Base-by-base conservation (phyloP, 1,284 basidiomycete species). In the Trametes sp. region DNA sequence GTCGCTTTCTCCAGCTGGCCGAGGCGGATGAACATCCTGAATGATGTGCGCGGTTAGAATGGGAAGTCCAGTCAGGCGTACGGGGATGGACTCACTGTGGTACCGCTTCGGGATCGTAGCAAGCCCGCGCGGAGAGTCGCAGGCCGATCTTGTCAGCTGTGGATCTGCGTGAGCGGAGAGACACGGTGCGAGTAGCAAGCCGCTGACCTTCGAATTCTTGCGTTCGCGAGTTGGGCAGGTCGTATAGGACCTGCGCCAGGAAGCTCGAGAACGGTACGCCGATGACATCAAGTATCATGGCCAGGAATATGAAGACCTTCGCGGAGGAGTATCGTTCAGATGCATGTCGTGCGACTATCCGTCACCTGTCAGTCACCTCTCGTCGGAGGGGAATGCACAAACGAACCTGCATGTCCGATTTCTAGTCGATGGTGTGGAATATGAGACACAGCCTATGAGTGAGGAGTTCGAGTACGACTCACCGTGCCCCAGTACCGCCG, bases 401-500 rank as follows among this genome's bases (percentile, higher is more conserved):
- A 64, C 80, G 71, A 68, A 87, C 89, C 89, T 67, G 92, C 90
- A 72, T 97, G 96, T 2, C 93, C 94, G 45, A 97, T 92, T 77
- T 96, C 95, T 94, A 66, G 14, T 4, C 23, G 0, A 54, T 11
- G 13, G 4, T 49, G 26, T 35, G 42, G 50, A 11, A 54, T 21
- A 7, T 26, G n/a, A n/a, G n/a, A 58, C 36, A 59, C 52, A 46
- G n/a, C 28, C 1, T 26, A 24, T 9, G 16, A 44, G 0, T 19
- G 41, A 41, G 19, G 14, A 11, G 4, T n/a, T n/a, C n/a, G n/a
- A n/a, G n/a, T n/a, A 11, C 19, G 8, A 74, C 83, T 50, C 64
- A 89, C 94, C 94, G 75, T 98, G 96, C 1, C 93, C 88, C 2
- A 98, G 78, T 1, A 98, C 90, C 8, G 92, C 91, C 1, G 96